These are phyloP conservation scores for Tagetes patula DNA, from an alignment of 129 eudicot genomes.

Conservation along the genomic window DNA sequence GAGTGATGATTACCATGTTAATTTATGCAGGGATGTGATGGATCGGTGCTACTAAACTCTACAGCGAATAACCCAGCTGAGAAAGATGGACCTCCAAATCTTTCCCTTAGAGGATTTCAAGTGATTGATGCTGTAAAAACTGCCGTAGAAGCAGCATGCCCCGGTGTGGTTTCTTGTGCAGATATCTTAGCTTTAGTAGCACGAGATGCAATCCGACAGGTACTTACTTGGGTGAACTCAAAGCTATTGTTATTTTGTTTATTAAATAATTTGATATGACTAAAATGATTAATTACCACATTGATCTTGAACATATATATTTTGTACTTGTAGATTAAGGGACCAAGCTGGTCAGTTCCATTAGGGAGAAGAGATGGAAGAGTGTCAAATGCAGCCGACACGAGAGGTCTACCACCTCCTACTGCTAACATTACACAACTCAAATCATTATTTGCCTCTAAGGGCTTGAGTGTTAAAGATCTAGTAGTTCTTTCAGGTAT, in stretches of 20 bases:
- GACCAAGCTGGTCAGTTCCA: slow-evolving; percentile 31
- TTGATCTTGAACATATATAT: no score
- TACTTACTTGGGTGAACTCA: background rate
- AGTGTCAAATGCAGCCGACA: slow-evolving; percentile 36
- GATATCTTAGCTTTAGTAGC: slow-evolving; percentile 76
- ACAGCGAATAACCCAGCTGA: slow-evolving; percentile 47
- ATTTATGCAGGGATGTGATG: slow-evolving; percentile 72
- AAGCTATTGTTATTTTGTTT: no score
- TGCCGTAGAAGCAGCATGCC: slow-evolving; percentile 61
- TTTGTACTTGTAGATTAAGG: no score
- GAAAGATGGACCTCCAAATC: slow-evolving; percentile 55
- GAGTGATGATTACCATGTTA: slow-evolving; percentile 71
- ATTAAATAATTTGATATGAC: background rate
- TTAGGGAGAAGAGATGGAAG: slow-evolving; percentile 73
- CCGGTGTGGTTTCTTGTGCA: slow-evolving; percentile 83
- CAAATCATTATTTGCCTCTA: slow-evolving; percentile 32
- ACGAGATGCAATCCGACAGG: slow-evolving; percentile 58
- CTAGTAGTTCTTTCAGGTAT: slow-evolving; percentile 49
- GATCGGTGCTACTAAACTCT: slow-evolving; percentile 56
- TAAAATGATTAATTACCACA: no score
- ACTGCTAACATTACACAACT: slow-evolving; percentile 37
- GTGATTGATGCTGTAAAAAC: slow-evolving; percentile 64
- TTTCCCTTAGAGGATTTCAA: slow-evolving; percentile 53
- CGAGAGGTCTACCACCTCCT: slow-evolving; percentile 45
- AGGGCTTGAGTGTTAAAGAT: no score